These are phyloP conservation scores for Pseudopithomyces maydicus DNA, from an alignment of 2,329 filamentous ascomycete species.

Conservation along the genomic window DNA sequence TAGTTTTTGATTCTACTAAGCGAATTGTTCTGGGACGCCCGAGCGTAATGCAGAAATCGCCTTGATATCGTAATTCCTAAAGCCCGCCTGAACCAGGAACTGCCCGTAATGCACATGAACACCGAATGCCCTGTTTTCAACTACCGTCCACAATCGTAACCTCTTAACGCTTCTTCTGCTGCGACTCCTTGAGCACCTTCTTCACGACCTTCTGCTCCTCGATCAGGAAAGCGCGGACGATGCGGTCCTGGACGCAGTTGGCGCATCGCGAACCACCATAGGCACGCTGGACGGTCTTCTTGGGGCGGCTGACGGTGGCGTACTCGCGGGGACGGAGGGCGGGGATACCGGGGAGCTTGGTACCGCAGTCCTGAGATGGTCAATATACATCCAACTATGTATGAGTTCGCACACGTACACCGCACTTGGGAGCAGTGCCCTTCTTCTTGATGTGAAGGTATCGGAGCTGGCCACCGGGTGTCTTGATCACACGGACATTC, in stretches of 20 bases:
- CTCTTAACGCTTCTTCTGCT: conserved; percentile 70
- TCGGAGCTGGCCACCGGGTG: conserved; percentile 92
- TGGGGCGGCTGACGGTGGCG: conserved; percentile 92
- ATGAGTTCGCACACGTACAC: conserved; percentile 36
- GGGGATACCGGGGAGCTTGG: conserved; percentile 95
- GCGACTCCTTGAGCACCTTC: conserved; percentile 99
- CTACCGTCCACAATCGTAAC: conserved; percentile 26
- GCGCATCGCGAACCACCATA: conserved; percentile 97
- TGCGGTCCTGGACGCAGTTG: conserved; percentile 97
- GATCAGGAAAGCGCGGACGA: conserved; percentile 97
- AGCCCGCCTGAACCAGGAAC: conserved; percentile 44
- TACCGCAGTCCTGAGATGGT: conserved; percentile 83
- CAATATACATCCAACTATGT: conserved; percentile 1
- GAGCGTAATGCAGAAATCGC: conserved; percentile 42
- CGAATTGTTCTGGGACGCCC: conserved; percentile 35
- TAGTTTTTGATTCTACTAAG: conserved; percentile 43
- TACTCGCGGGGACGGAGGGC: conserved; percentile 99
- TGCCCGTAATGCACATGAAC: conserved; percentile 50
- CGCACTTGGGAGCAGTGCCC: conserved; percentile 94
- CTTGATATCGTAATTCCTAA: conserved; percentile 42
- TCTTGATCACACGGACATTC: conserved; percentile 81
- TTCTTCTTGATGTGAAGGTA: conserved; percentile 99
- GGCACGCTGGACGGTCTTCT: conserved; percentile 99
- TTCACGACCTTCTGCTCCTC: conserved; percentile 99
- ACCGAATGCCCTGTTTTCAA: conserved; percentile 47